Percentiles rank a stretch among this genome's conserved stretches.
Evolutionary conservation across 805 yeast species (phyloP).

Genomic region (Nakazawaea peltata): DNA sequence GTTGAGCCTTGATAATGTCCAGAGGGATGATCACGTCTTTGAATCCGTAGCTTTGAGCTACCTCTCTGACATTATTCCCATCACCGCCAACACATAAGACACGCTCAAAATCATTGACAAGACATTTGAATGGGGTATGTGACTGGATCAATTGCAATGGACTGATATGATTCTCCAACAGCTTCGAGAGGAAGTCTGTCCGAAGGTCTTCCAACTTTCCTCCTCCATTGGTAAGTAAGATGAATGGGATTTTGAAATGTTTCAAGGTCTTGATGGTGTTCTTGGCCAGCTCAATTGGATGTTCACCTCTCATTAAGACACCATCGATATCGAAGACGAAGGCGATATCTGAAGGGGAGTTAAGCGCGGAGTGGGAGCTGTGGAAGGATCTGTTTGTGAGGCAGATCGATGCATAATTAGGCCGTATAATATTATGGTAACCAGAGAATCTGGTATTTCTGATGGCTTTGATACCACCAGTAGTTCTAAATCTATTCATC

Average conservation of each 20-base stretch:
- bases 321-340: conserved; percentile 65
- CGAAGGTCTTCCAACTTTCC: conserved; percentile 65
- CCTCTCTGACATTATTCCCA: conserved; percentile 57
- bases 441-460: no score
- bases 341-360: conserved; percentile 16
- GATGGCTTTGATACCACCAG: no score
- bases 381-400: background rate
- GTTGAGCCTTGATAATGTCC: conserved; percentile 56
- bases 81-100: conserved; percentile 85
- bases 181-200: conserved; percentile 39
- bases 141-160: conserved; percentile 71
- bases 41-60: conserved; percentile 75
- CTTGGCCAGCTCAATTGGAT: conserved; percentile 57
- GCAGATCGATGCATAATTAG: no score
- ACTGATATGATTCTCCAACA: conserved; percentile 36
- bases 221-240: conserved; percentile 88
- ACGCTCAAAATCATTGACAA: conserved; percentile 44
- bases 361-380: background rate
- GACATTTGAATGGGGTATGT: conserved; percentile 75
- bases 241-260: conserved; percentile 56
- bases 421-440: no score
- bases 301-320: conserved; percentile 68
- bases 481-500: no score
- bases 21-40: conserved; percentile 63
- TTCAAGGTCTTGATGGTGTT: conserved; percentile 51